Evolutionary conservation across 129 eudicot species (phyloP).

Genomic region (Helianthus annuus): DNA sequence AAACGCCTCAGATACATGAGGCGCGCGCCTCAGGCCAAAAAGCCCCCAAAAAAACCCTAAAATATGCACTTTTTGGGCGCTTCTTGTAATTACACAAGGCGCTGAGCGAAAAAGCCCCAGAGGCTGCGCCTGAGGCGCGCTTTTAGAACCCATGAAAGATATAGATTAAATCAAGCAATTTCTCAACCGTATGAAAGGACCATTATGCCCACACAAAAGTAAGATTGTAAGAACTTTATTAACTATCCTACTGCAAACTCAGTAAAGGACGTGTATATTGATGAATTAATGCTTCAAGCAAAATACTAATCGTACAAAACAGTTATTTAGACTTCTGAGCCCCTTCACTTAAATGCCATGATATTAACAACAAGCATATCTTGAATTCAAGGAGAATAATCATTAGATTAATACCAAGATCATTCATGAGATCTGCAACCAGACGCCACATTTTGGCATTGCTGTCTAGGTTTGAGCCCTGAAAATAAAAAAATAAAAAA

Average conservation of each 20-base stretch:
- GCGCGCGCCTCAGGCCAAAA: too few species aligned
- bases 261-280: conserved; percentile 1
- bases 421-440: conserved; percentile 99
- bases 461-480: conserved; percentile 98
- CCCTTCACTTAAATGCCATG: conserved; percentile 2
- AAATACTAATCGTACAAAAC: conserved; percentile 12
- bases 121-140: too few species aligned
- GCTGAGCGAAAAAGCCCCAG: too few species aligned
- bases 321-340: not conserved
- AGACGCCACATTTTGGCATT: conserved; percentile 99
- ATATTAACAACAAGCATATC: not conserved
- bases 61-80: too few species aligned
- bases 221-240: not conserved
- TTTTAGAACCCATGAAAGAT: too few species aligned
- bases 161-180: too few species aligned
- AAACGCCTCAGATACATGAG: too few species aligned
- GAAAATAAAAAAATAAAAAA: conserved; percentile 42
- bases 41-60: too few species aligned
- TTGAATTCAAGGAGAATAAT: conserved; percentile 14
- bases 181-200: conserved; percentile 14
- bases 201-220: conserved; percentile 8
- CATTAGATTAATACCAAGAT: conserved; percentile 64
- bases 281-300: not conserved
- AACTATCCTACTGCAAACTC: not conserved
- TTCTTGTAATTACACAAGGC: too few species aligned